Evolutionary conservation across 768 basidiomycete species (phyloP), one percentile per base, ranked within the genome.

Genomic region (Calocera cornea): DNA sequence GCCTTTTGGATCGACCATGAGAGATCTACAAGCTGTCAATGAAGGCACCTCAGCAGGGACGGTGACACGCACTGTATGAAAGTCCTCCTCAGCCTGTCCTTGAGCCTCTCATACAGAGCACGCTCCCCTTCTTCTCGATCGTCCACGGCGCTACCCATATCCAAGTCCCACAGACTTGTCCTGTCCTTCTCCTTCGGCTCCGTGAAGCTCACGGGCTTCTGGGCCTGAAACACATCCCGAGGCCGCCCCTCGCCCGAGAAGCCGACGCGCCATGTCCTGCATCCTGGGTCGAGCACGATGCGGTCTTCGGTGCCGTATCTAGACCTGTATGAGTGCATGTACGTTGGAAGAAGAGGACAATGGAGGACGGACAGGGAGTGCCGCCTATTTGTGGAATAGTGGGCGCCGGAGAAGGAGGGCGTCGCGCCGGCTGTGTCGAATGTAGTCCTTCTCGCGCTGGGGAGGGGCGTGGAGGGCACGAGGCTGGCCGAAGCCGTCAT

Each of bases 191-290:
- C 29, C 49, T 47, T 65, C 66, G 38, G 12, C 24, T 31, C 54
- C 50, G 1, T 54, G 34, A 29, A 33, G 31, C 63, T 68, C 54
- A 33, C 54, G 16, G 54, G 54, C 54, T 60, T 60, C 8, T 60
- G 54, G 2, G 86, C 81, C 72, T 83, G 84, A 75, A 95, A 90
- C n/a, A 94, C 87, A 67, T 92, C 89, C 72, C 97, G 78, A 10
- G 97, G 94, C 68, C 86, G 83, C 2, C 93, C 87, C 79, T 99
- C 97, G 16, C 95, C 95, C 73, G 93, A 95, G 79, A 97, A 98
- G 1, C 97, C 97, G 12, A 95, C 91, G 78, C 95, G 97, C 95
- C 95, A 98, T 69, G 94, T 83, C 65, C 88, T 82, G 54, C 91
- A 93, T 22, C 97, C 97, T 27, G 94, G 88, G 76, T 99, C 97